Conservation (phyloP, 352 stramenopile genomes). For the Blastocystis sp. region DNA sequence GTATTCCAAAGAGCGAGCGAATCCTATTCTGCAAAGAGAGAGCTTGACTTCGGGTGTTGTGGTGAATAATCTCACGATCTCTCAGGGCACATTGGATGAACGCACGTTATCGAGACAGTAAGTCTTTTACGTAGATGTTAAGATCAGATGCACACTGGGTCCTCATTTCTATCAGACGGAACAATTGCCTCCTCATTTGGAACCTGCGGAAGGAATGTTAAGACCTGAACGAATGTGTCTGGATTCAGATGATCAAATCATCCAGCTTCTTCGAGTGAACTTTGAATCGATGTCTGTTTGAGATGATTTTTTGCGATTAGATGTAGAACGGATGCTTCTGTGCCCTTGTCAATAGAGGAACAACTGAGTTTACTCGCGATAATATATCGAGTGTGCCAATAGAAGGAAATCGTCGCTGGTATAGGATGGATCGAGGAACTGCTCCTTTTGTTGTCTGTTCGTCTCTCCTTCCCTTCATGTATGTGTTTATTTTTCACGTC, state of each 20-base stretch:
- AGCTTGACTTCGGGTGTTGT: not conserved
- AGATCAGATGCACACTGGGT: conserved; percentile 3
- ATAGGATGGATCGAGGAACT: too few species aligned
- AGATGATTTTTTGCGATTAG: not conserved
- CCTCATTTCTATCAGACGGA: not conserved
- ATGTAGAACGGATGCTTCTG: not conserved
- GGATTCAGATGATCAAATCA: not conserved
- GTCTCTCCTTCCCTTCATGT: too few species aligned
- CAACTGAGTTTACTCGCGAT: too few species aligned
- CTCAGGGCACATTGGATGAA: not conserved
- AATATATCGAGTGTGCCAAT: not conserved
- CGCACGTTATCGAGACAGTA: not conserved
- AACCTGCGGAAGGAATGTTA: not conserved
- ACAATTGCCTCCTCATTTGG: not conserved
- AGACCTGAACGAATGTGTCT: not conserved
- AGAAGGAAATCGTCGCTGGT: too few species aligned
- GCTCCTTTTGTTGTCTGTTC: too few species aligned
- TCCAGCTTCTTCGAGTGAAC: not conserved
- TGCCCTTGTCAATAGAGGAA: not conserved
- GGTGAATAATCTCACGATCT: not conserved
- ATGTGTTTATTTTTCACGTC: too few species aligned
- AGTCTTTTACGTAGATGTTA: not conserved
- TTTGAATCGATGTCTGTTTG: not conserved
- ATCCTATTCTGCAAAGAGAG: not conserved
- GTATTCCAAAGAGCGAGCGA: not conserved